Base-by-base conservation (phyloP, 305 asterid species). In the Striga hermonthica region DNA sequence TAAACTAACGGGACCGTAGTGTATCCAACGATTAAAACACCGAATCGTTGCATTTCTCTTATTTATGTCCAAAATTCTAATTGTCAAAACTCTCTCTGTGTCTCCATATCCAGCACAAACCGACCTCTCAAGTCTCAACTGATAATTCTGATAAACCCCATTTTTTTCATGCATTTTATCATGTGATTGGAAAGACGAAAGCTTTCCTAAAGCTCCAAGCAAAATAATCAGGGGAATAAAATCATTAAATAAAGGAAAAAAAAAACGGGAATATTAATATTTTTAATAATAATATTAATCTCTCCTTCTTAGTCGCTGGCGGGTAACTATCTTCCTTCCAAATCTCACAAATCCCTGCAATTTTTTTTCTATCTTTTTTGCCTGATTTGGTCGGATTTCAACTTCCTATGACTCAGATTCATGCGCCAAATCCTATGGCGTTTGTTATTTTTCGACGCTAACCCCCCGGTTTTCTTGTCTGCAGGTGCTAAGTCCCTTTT, bases 371-470 rank as follows among this genome's bases (percentile, higher is more conserved):
- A 22, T 22, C 2, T 22, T 22, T 22, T 22, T 22, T 22, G 31
- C 84, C 77, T 4, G 68, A 72, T 84, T 90, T 77, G 96, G 91
- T 90, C 84, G 81, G 80, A 72, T 82, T 80, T 90, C 95, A 55
- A 74, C 75, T 40, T 84, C 86, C 58, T 69, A 69, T 39, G 66
- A 59, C 72, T 74, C 76, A 0, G 75, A 57, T 66, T 75, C 44
- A 14, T 37, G 49, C 38, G 56, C 71, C 38, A 66, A 70, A 71
- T 54, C 63, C 40, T 55, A 9, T 3, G 12, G 41, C 39, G 45
- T 72, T 70, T 48, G 34, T 39, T 62, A 37, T 55, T 4, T 55
- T 78, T 71, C 68, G 52, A 53, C 49, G 1, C 43, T 49, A 65
- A 7, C 58, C 28, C 28, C 31, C 58, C 36, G 58, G 3, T 5